These are phyloP conservation scores for Coniferiporia sulphurascens DNA, from an alignment of 1,284 basidiomycete species.

Conservation along the genomic window DNA sequence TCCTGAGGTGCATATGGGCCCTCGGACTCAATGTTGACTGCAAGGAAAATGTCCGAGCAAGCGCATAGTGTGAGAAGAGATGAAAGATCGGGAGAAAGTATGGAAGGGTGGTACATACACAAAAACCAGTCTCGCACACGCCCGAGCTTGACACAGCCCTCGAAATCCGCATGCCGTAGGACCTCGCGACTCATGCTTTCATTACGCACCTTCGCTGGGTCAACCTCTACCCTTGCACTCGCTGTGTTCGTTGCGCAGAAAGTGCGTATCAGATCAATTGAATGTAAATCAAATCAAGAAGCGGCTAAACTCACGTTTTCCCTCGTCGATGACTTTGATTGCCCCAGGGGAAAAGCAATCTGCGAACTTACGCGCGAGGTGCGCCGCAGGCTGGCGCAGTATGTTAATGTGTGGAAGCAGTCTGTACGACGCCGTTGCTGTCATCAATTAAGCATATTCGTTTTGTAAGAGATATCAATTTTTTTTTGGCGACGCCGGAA, in stretches of 20 bases:
- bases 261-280: not conserved
- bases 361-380: conserved; percentile 72
- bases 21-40: conserved; percentile 89
- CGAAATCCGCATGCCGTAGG: conserved; percentile 88
- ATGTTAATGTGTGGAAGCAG: conserved; percentile 87
- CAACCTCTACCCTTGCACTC: conserved; percentile 50
- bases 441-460: not conserved
- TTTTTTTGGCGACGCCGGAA: too few relatives aligned
- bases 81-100: not conserved
- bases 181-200: conserved; percentile 95
- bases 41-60: conserved; percentile 3
- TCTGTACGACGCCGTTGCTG: conserved; percentile 93
- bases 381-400: conserved; percentile 37
- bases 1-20: conserved; percentile 84
- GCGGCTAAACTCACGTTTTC: conserved; percentile 27
- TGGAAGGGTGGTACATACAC: conserved; percentile 48
- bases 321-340: conserved; percentile 58
- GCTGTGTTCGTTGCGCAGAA: not conserved
- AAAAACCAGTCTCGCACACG: conserved; percentile 93
- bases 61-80: conserved; percentile 1
- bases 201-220: conserved; percentile 64
- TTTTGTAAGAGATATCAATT: not conserved
- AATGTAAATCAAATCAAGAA: not conserved
- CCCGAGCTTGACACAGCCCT: conserved; percentile 78
- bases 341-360: conserved; percentile 90